Conservation (phyloP, 441 rosid species). For the Adansonia gregorii region DNA sequence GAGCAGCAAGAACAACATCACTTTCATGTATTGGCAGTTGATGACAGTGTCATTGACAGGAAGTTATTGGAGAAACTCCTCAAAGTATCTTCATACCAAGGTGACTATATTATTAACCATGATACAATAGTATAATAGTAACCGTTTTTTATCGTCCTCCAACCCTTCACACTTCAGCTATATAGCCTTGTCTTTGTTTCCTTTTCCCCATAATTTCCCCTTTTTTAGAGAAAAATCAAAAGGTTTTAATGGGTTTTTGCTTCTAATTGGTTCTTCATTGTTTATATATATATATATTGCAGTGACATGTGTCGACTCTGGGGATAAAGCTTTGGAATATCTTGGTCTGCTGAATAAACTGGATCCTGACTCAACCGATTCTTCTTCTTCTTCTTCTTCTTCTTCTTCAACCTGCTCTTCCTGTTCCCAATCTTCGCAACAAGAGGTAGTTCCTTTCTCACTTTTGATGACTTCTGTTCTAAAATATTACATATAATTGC, state of each 20-base stretch:
- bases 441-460: constrained; percentile 34
- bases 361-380: constrained; percentile 18
- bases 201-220: not conserved
- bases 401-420: constrained; percentile 22
- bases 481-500: not conserved
- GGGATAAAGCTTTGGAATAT: constrained; percentile 44
- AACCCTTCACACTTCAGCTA: not conserved
- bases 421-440: constrained; percentile 27
- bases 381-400: not conserved
- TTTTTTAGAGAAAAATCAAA: not conserved
- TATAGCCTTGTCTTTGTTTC: not conserved
- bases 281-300: constrained; percentile 13
- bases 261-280: not conserved
- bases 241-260: not conserved
- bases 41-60: constrained; percentile 49
- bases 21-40: constrained; percentile 51
- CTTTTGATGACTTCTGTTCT: not conserved
- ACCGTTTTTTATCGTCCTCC: too few species aligned
- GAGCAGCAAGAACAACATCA: constrained; percentile 19
- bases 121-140: too few species aligned
- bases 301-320: constrained; percentile 49
- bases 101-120: constrained; percentile 9
- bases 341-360: constrained; percentile 43
- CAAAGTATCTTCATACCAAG: constrained; percentile 44
- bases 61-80: constrained; percentile 50